Evolutionary conservation across 176 grass and related monocot species (phyloP).

Genomic region (Themeda triandra): DNA sequence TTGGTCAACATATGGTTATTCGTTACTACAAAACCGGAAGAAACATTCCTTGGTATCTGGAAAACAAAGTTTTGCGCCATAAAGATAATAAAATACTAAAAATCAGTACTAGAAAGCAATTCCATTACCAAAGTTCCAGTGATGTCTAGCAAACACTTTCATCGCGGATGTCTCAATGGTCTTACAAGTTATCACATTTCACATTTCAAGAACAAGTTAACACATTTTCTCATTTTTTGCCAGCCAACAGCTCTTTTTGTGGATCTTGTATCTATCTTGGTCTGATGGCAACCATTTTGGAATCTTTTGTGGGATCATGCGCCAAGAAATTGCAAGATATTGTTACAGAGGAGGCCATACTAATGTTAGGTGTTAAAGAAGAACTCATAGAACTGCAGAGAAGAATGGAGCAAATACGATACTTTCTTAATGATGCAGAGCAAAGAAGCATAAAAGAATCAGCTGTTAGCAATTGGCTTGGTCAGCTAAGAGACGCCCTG

Average conservation of each 20-base stretch:
- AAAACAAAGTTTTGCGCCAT: too few relatives aligned
- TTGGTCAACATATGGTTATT: too few relatives aligned
- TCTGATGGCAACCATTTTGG: slow-evolving; percentile 27
- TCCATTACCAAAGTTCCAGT: too few relatives aligned
- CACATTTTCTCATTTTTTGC: not conserved
- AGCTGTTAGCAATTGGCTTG: slow-evolving; percentile 16
- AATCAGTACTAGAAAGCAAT: too few relatives aligned
- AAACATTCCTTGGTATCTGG: too few relatives aligned
- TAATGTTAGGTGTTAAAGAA: slow-evolving; percentile 19
- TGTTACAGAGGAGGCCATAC: not conserved
- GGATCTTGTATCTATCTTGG: not conserved
- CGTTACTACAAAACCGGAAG: too few relatives aligned
- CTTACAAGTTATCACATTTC: too few relatives aligned
- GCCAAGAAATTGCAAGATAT: not conserved
- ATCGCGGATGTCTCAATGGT: too few relatives aligned
- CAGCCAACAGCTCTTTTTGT: not conserved
- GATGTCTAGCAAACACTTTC: too few relatives aligned
- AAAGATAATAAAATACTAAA: too few relatives aligned
- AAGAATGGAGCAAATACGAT: not conserved
- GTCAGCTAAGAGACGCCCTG: slow-evolving; percentile 40
- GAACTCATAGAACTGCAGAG: slow-evolving; percentile 19
- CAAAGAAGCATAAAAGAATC: not conserved
- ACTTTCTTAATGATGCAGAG: slow-evolving; percentile 24
- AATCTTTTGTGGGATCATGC: slow-evolving; percentile 8
- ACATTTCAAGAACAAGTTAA: too few relatives aligned